Evolutionary conservation across 2,329 filamentous ascomycete genomes (phyloP), one percentile per base, ranked within the genome.

Genomic region (Aspergillus oerlinghausenensis): DNA sequence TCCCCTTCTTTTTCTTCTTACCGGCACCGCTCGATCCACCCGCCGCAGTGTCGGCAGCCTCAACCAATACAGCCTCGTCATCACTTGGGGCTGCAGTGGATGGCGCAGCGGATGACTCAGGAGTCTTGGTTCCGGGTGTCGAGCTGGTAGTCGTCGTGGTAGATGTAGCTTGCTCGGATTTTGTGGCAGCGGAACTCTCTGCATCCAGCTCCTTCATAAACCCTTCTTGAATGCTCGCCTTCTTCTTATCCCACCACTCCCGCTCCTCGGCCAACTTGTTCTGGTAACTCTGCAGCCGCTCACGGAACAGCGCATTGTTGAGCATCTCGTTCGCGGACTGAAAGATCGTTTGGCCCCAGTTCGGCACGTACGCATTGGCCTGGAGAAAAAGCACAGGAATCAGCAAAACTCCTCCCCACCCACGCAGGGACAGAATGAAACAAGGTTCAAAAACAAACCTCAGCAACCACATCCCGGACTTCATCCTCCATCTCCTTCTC

Each of bases 401-500:
- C 19, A 47, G 43, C 10, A 26, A 45, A 10, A 4, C 42, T 10
- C 19, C 42, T 10, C 11, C 7, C 2, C 17, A 6, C 9, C 8
- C 43, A 54, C 43, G 26, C 28, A 51, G 38, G 11, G 52, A 35
- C 42, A 49, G 50, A 38, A 49, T 43, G 29, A 23, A 51, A 55
- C 8, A 29, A n/a, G 54, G 14, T 10, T 4, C 54, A 54, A 28
- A 40, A 28, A 66, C 82, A 60, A 74, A 95, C 92, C 86, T 97
- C 93, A 66, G 87, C 84, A 35, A 97, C 92, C 25, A 97, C 93
- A 75, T 99, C 94, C 67, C 90, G 85, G 60, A 99, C 81, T 77
- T 99, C 94, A 64, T 92, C 90, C 77, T 99, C 92, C 81, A 97
- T 95, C 77, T 99, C 94, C 79, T 95, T 92, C 83, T 99, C 94